phyloP scores from a whole-genome alignment of 2,329 filamentous ascomycete genomes.

The Cephalotrichum gorgonifer region DNA sequence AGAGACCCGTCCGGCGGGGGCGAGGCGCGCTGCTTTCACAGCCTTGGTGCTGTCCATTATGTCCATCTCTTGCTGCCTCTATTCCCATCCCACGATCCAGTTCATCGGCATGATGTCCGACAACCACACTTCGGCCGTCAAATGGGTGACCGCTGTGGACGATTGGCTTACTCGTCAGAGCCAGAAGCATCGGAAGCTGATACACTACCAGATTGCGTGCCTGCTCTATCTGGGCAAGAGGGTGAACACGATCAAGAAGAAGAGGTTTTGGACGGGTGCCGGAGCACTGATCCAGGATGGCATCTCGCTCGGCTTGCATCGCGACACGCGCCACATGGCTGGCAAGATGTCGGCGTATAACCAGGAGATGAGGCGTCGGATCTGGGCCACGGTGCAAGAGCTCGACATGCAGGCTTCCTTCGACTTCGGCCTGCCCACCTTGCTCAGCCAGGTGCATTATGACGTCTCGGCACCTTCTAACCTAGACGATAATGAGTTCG shows the following conservation, averaged over 20 bases:
- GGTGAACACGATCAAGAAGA: constrained; percentile 55
- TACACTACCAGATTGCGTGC: constrained; percentile 51
- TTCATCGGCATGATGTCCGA: constrained; percentile 49
- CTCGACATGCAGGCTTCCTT: constrained; percentile 53
- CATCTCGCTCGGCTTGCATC: constrained; percentile 48
- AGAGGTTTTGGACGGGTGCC: constrained; percentile 50
- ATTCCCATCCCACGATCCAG: constrained; percentile 39
- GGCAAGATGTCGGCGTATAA: constrained; percentile 47
- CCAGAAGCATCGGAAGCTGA: constrained; percentile 49
- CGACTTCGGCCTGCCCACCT: constrained; percentile 48
- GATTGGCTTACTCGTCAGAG: constrained; percentile 44
- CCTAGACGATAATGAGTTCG: constrained; percentile 47
- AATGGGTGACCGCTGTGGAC: constrained; percentile 46
- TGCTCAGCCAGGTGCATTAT: constrained; percentile 45
- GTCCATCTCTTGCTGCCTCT: constrained; percentile 46
- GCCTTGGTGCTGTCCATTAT: constrained; percentile 50
- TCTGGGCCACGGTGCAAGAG: constrained; percentile 52
- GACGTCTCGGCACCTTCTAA: constrained; percentile 46
- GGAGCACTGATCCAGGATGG: constrained; percentile 47
- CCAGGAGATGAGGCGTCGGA: constrained; percentile 49
- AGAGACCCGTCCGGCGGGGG: constrained; percentile 10
- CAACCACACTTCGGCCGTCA: constrained; percentile 42
- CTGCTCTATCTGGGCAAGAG: constrained; percentile 50
- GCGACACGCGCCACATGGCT: constrained; percentile 45
- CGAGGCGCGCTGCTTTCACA: constrained; percentile 42